Evolutionary conservation across 495 filamentous ascomycete species (phyloP).

Genomic region (Neurospora africana): DNA sequence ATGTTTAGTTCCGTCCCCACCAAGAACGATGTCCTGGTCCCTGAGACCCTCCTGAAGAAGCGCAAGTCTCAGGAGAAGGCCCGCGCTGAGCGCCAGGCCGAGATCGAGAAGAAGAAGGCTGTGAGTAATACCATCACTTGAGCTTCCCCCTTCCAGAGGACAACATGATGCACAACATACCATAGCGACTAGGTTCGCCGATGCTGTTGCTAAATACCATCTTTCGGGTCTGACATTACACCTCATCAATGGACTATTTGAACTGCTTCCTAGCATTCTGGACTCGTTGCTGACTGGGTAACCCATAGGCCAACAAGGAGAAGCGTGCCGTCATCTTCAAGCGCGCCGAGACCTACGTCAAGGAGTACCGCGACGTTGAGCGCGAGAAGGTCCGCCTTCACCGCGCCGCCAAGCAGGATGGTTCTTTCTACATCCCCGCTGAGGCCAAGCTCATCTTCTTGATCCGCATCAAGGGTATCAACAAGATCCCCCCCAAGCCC

Average conservation of each 20-base stretch:
- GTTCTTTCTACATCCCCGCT: slow-evolving; percentile 83
- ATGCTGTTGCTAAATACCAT: slow-evolving; percentile 98
- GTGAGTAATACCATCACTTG: slow-evolving; percentile 44
- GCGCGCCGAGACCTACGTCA: slow-evolving; percentile 98
- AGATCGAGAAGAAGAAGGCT: slow-evolving; percentile 77
- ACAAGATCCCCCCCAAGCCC: slow-evolving; percentile 99
- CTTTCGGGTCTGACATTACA: slow-evolving; percentile 93
- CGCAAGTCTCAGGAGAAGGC: slow-evolving; percentile 99
- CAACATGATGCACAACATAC: slow-evolving; percentile 55
- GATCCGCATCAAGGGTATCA: slow-evolving; percentile 99
- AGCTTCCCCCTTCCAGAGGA: slow-evolving; percentile 17
- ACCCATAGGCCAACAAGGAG: slow-evolving; percentile 76
- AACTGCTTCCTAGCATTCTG: slow-evolving; percentile 1
- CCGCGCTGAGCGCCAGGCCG: slow-evolving; percentile 71
- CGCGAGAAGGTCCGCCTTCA: slow-evolving; percentile 93
- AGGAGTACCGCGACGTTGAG: slow-evolving; percentile 97
- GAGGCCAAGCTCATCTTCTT: slow-evolving; percentile 98
- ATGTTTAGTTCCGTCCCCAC: slow-evolving; percentile 68
- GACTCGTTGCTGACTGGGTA: slow-evolving; percentile 29
- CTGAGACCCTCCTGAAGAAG: slow-evolving; percentile 99
- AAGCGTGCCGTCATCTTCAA: slow-evolving; percentile 98
- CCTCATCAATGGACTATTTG: slow-evolving; percentile 16
- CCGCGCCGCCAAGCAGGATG: slow-evolving; percentile 81
- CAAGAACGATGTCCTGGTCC: slow-evolving; percentile 85
- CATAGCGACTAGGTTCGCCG: slow-evolving; percentile 84